Evolutionary conservation across 163 green algal species (phyloP).

Genomic region (Scenedesmus sp.): DNA sequence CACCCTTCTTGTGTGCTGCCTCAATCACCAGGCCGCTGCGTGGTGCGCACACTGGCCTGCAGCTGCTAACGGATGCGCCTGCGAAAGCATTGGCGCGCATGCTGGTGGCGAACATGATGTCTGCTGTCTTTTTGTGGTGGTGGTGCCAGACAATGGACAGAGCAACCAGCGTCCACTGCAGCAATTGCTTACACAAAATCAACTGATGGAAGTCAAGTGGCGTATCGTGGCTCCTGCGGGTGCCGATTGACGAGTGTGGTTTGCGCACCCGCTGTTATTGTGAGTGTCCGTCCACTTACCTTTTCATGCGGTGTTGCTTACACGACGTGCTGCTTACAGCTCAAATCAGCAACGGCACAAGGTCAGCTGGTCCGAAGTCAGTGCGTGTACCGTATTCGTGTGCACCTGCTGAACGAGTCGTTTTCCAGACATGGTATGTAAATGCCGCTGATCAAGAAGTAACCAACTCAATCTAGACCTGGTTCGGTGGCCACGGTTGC

Average conservation of each 20-base stretch:
- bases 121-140: not conserved
- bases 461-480: not conserved
- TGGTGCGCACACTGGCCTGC: slow-evolving; percentile 13
- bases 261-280: not conserved
- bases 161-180: not conserved
- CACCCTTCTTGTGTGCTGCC: slow-evolving; percentile 81
- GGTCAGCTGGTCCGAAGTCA: not conserved
- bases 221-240: not conserved
- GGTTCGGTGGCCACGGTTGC: not conserved
- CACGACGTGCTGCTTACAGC: not conserved
- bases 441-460: not conserved
- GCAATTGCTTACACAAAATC: not conserved
- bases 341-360: too few relatives aligned
- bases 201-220: not conserved
- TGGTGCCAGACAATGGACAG: not conserved
- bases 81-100: slow-evolving; percentile 28
- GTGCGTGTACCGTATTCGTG: not conserved
- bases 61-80: slow-evolving; percentile 3
- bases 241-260: not conserved
- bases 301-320: not conserved
- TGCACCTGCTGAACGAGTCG: not conserved
- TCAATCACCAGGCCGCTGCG: slow-evolving; percentile 67
- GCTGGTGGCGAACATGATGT: slow-evolving; percentile 42
- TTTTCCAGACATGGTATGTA: not conserved
- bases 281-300: not conserved